Evolutionary conservation across 1,284 basidiomycete species (phyloP).

Genomic region (Apiotrichum sp.): DNA sequence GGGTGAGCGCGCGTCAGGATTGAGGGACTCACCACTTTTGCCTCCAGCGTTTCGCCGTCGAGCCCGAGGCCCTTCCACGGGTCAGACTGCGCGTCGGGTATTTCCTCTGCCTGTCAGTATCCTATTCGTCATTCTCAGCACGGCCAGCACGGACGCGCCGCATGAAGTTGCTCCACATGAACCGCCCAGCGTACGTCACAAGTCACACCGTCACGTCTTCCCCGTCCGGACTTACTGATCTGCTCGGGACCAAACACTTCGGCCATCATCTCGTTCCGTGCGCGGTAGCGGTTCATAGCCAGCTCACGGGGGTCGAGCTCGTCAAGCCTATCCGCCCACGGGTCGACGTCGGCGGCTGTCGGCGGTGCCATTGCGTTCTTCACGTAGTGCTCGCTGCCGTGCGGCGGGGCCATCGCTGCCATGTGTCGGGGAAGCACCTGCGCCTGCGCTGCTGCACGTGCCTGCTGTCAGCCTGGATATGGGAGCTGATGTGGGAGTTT

Average conservation of each 20-base stretch:
- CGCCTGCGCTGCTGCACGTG: slow-evolving; percentile 5
- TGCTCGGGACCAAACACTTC: slow-evolving; percentile 41
- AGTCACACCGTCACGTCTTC: too few relatives aligned
- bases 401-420: background rate
- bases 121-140: background rate
- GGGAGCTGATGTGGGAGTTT: background rate
- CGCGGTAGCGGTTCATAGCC: slow-evolving; percentile 39
- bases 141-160: too few relatives aligned
- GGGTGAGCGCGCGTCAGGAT: too few relatives aligned
- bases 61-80: slow-evolving; percentile 35
- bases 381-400: slow-evolving; percentile 23
- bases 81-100: slow-evolving; percentile 18
- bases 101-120: slow-evolving; percentile 3
- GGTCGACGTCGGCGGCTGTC: slow-evolving; percentile 19
- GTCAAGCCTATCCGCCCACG: slow-evolving; percentile 41
- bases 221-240: slow-evolving; percentile 27
- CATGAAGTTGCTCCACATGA: background rate
- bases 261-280: slow-evolving; percentile 37
- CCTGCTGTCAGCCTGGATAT: background rate
- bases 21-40: slow-evolving; percentile 33
- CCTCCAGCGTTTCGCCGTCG: slow-evolving; percentile 32
- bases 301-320: slow-evolving; percentile 41
- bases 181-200: too few relatives aligned
- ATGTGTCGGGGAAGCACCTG: slow-evolving; percentile 9
- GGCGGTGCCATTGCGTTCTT: slow-evolving; percentile 23